Conservation (phyloP, 495 filamentous ascomycete species). For the Sabuloglossum arenarium region DNA sequence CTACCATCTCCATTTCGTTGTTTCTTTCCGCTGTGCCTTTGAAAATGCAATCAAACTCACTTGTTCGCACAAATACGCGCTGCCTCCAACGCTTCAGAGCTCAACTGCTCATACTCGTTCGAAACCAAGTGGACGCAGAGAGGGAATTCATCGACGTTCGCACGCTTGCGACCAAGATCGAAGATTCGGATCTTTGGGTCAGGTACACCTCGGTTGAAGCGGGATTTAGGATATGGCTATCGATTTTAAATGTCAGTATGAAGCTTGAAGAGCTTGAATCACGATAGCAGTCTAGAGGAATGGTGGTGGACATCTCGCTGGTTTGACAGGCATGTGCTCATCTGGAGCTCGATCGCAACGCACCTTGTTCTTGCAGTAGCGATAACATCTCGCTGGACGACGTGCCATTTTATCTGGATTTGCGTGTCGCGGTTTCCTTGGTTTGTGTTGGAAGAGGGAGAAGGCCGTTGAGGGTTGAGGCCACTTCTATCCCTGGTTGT, state of each 20-base stretch:
- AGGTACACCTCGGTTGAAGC: constrained; percentile 99
- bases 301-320: not conserved
- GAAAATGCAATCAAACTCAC: constrained; percentile 80
- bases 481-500: not conserved
- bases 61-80: constrained; percentile 99
- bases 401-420: constrained; percentile 67
- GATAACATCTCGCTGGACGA: constrained; percentile 96
- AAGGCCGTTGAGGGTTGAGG: not conserved
- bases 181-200: constrained; percentile 99
- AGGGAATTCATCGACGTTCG: constrained; percentile 95
- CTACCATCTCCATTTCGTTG: constrained; percentile 43
- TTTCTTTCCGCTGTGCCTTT: constrained; percentile 93
- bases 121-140: constrained; percentile 95
- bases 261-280: not conserved
- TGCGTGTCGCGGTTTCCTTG: not conserved
- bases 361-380: constrained; percentile 99
- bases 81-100: constrained; percentile 94
- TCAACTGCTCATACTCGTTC: constrained; percentile 99
- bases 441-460: not conserved
- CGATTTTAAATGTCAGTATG: constrained; percentile 1
- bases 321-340: constrained; percentile 2
- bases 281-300: not conserved
- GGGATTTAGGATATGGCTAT: constrained; percentile 96
- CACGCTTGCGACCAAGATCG: constrained; percentile 97
- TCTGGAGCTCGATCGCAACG: constrained; percentile 17